Evolutionary conservation across 352 stramenopile genomes (phyloP).

Genomic region (Globisporangium polare): DNA sequence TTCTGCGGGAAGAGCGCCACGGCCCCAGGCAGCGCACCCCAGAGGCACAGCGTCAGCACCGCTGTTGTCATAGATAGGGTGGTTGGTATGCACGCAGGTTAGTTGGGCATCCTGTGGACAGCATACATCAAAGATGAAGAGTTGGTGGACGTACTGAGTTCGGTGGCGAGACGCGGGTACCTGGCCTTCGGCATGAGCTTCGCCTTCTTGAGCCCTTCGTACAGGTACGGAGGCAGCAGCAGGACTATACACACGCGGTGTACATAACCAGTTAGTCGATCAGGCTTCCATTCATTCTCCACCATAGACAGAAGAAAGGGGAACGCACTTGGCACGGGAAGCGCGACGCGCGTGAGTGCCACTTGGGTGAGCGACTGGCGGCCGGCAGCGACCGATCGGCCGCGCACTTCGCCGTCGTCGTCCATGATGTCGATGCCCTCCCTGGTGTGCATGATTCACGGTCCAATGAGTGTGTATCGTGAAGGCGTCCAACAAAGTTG

Average conservation of each 20-base stretch:
- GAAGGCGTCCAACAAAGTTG: background rate
- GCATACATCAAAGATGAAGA: background rate
- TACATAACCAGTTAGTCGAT: background rate
- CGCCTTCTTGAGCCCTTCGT: constrained; percentile 70
- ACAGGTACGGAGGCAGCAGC: constrained; percentile 76
- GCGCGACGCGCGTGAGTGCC: constrained; percentile 68
- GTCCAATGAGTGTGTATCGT: too few species aligned
- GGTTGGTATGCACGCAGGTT: constrained; percentile 1
- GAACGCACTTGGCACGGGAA: constrained; percentile 73
- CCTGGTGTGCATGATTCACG: constrained; percentile 17
- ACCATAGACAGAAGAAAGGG: background rate
- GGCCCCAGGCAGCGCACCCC: constrained; percentile 70
- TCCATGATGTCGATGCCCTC: constrained; percentile 85
- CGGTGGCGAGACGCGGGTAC: constrained; percentile 68
- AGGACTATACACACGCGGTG: constrained; percentile 38
- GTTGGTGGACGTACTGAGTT: constrained; percentile 50
- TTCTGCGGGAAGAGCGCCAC: constrained; percentile 82
- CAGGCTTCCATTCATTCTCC: background rate
- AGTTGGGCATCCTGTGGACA: background rate
- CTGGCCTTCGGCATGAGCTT: constrained; percentile 68
- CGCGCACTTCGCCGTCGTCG: constrained; percentile 68
- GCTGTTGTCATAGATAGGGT: constrained; percentile 16
- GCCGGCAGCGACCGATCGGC: constrained; percentile 73
- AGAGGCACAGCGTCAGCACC: constrained; percentile 75
- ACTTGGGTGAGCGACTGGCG: constrained; percentile 79